Base-by-base conservation (phyloP, 169 alveolate genomes). In the Eimeria praecox region DNA sequence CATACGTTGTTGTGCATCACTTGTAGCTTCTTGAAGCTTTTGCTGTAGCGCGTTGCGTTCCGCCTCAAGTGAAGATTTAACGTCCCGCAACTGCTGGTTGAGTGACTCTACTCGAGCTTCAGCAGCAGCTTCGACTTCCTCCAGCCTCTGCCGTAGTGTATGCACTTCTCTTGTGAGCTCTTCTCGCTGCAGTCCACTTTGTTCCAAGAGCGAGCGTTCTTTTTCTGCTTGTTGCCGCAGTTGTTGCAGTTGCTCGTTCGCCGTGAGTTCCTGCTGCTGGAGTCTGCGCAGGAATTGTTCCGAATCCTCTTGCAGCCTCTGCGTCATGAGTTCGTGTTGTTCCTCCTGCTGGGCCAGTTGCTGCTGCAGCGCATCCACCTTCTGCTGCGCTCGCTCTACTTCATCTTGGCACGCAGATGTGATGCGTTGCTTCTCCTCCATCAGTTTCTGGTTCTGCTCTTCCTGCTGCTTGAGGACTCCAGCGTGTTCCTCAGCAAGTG, bases 321-420 rank as follows among this genome's bases (percentile, higher is more conserved):
- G 89, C 80, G 77, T 56, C 91, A 83, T 83, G 75, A 83, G 75
- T 73, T 73, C 69, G 71, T 52, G 89, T 46, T 56, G 94, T 54
- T 88, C 71, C 86, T 73, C 80, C 91, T 83, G 91, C 75, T 83
- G 91, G 22, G 91, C 90, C 22, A 59, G 52, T 44, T 73, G 89
- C 20, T 49, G 90, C 44, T 66, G 90, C 62, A 49, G 64, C 49
- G 82, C 78, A 56, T 87, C 94, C 82, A 62, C 94, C 62, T 20
- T 59, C 83, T 87, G 94, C 66, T 87, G 94, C 83, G 78, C 78
- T 8, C 83, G 56, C n/a, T 87, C 64, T n/a, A 62, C 83, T 87
- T 49, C 69, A 24, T 46, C 87, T 22, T 66, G 69, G 56, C 54
- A 73, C 27, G 86, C 87, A 52, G 73, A 78, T 24, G 8, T 35